These are phyloP conservation scores for Uromyces viciae-fabae DNA, from an alignment of 1,284 basidiomycete species.

Conservation along the genomic window DNA sequence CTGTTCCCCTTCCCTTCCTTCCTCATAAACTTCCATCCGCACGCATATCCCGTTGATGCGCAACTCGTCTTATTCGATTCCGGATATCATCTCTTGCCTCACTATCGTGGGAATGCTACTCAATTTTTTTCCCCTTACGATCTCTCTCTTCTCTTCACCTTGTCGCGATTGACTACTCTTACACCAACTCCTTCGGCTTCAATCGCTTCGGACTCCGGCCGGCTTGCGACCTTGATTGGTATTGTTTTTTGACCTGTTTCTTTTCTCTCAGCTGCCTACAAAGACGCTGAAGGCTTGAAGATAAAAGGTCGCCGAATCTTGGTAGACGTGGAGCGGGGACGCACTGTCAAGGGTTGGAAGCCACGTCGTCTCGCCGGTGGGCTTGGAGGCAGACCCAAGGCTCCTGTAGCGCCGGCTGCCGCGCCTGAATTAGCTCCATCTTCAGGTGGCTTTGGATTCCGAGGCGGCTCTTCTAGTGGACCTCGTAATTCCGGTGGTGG, in stretches of 20 bases:
- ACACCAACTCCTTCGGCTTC: background rate
- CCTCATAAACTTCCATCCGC: background rate
- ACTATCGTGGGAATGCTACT: background rate
- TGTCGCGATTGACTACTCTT: too few species aligned
- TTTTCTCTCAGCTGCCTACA: slow-evolving; percentile 76
- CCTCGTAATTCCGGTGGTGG: slow-evolving; percentile 54
- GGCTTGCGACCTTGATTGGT: background rate
- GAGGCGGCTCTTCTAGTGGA: slow-evolving; percentile 55
- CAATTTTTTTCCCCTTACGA: background rate
- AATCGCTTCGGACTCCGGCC: background rate
- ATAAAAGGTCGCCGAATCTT: slow-evolving; percentile 91
- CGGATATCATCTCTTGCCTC: background rate
- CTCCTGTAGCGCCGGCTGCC: slow-evolving; percentile 56
- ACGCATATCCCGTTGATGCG: slow-evolving; percentile 19
- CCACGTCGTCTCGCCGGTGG: slow-evolving; percentile 91
- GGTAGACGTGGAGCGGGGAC: slow-evolving; percentile 95
- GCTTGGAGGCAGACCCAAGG: slow-evolving; percentile 88
- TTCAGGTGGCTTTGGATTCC: slow-evolving; percentile 47
- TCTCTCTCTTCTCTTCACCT: background rate
- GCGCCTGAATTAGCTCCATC: slow-evolving; percentile 8
- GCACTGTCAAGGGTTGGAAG: slow-evolving; percentile 98
- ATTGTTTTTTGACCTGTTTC: background rate
- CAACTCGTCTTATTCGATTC: background rate
- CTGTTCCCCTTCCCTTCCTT: background rate
- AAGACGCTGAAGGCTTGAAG: slow-evolving; percentile 95